Evolutionary conservation across 78 protist genomes (phyloP), one percentile per base, ranked within the genome.

Genomic region (Creolimax fragrantissima): DNA sequence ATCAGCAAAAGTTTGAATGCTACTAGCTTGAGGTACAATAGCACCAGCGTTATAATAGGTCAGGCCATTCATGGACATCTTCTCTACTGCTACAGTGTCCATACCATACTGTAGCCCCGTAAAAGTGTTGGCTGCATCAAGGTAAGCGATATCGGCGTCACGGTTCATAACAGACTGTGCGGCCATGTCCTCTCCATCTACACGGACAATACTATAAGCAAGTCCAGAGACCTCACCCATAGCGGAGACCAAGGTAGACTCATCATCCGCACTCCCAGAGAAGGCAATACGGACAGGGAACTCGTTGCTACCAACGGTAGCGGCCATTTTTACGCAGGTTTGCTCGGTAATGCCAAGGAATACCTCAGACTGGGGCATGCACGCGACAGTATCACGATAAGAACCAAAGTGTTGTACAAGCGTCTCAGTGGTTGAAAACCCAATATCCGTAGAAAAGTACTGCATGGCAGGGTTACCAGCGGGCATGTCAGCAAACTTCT

Each of bases 31-130:
- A 5, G 32, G 17, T 11, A 90, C 92, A n/a, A 6, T 5, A 43
- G 89, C 83, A 6, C 11, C 86, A 24, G 92, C 89, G 35, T 44
- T 90, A 43, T 90, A 90, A 81, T 45, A 88, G 2, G 90, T 36
- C 2, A 83, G 7, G 6, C 86, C 86, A 83, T 6, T 83, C 0
- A 6, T 5, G 86, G 74, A 32, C 24, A 58, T 32, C 74, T 32
- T 32, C 74, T 58, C 74, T 17, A 58, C 74, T 17, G 74, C 74
- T 17, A 58, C 24, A 58, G 74, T 58, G 24, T 58, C 74, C 74
- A 58, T 32, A 58, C 74, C 74, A 24, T 58, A 58, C 39, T 58
- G 11, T 58, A 58, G 74, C 1, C 74, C 74, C 11, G 74, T 32
- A 32, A 58, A 24, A 24, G 74, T 58, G 39, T 17, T 58, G 24